These are phyloP conservation scores for Herpetospermum pedunculosum DNA, from an alignment of 306 rosid species.

Conservation along the genomic window DNA sequence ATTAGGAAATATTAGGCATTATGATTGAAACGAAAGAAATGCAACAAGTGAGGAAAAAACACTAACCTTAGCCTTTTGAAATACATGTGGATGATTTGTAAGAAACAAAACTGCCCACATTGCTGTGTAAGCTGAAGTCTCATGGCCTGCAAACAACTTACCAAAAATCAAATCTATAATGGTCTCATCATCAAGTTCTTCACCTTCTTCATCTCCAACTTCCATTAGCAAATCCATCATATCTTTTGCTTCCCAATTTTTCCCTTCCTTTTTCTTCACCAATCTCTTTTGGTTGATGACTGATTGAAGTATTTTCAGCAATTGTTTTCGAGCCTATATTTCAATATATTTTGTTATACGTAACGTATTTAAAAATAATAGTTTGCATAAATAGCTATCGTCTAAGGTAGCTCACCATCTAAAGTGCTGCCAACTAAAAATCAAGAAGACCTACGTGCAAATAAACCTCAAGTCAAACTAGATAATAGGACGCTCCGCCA, in stretches of 20 bases:
- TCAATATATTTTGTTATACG: too few species aligned
- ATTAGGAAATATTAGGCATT: too few species aligned
- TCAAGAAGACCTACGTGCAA: too few species aligned
- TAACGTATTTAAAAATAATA: too few species aligned
- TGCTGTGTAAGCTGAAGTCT: neutral
- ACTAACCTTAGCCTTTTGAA: constrained; percentile 8
- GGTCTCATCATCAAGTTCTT: constrained; percentile 13
- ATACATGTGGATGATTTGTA: neutral
- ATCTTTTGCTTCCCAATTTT: neutral
- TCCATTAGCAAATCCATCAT: constrained; percentile 16
- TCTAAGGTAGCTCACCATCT: too few species aligned
- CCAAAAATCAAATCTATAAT: constrained; percentile 13
- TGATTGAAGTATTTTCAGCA: neutral
- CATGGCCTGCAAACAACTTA: constrained; percentile 20
- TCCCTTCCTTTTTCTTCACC: neutral
- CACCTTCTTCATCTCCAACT: constrained; percentile 14
- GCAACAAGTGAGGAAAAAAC: neutral
- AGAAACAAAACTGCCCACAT: constrained; percentile 14
- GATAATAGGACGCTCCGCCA: too few species aligned
- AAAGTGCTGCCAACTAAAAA: too few species aligned
- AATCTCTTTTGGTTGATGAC: constrained; percentile 1
- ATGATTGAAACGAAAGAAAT: neutral
- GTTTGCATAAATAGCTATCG: too few species aligned
- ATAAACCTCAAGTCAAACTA: too few species aligned
- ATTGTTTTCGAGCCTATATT: constrained; percentile 1